Evolutionary conservation across 495 filamentous ascomycete genomes (phyloP).

Genomic region (Talaromyces liani): DNA sequence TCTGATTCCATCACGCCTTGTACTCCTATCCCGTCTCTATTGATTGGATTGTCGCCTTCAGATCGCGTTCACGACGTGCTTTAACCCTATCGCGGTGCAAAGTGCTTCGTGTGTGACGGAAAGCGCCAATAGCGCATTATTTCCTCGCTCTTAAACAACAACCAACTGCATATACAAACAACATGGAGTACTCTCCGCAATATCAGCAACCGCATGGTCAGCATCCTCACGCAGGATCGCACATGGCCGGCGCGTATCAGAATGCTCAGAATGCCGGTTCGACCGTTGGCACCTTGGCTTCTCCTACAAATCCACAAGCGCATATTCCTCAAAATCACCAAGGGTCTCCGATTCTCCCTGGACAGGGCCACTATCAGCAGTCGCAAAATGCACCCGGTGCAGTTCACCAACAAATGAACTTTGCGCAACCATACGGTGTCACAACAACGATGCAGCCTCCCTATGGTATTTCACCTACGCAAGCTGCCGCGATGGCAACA

Average conservation of each 20-base stretch:
- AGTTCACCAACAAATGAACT: conserved; percentile 46
- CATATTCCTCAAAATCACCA: conserved; percentile 45
- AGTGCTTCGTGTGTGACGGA: conserved; percentile 23
- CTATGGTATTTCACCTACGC: conserved; percentile 45
- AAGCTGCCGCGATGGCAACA: conserved; percentile 50
- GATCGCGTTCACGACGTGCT: neutral
- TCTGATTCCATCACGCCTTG: neutral
- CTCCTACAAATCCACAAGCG: conserved; percentile 44
- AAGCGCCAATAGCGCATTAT: conserved; percentile 11
- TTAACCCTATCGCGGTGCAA: conserved; percentile 12
- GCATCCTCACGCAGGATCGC: conserved; percentile 44
- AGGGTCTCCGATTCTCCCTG: conserved; percentile 47
- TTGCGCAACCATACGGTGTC: conserved; percentile 44
- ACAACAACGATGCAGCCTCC: conserved; percentile 38
- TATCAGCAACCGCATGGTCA: conserved; percentile 50
- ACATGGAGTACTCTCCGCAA: conserved; percentile 51
- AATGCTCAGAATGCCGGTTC: conserved; percentile 38
- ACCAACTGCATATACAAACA: conserved; percentile 4
- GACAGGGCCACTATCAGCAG: conserved; percentile 45
- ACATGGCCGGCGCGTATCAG: conserved; percentile 43
- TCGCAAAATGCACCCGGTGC: conserved; percentile 37
- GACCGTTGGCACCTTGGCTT: conserved; percentile 42
- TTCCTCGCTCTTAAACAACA: conserved; percentile 8
- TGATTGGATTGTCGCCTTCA: conserved; percentile 7
- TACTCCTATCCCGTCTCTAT: neutral